These are phyloP conservation scores for Solanum lycopersicoides DNA, from an alignment of 257 asterid species.

Conservation along the genomic window DNA sequence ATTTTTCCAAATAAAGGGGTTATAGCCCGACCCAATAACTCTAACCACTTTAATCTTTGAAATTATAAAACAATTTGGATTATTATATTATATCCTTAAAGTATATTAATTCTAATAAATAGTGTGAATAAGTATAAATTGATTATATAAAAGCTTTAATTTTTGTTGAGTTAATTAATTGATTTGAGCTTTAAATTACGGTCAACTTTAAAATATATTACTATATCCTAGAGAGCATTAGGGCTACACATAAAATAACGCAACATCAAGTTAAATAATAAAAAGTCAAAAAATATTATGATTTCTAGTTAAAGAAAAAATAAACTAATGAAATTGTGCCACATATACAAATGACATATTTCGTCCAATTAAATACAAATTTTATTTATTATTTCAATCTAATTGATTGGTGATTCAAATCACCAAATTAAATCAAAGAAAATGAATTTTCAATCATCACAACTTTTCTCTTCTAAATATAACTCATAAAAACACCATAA, in stretches of 20 bases:
- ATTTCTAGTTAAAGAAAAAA: neutral
- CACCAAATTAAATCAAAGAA: neutral
- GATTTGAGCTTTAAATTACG: neutral
- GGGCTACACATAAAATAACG: neutral
- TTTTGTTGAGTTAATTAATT: neutral
- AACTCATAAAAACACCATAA: neutral
- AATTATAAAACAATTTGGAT: neutral
- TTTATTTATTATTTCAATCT: neutral
- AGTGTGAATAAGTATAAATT: neutral
- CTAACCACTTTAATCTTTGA: neutral
- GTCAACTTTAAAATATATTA: neutral
- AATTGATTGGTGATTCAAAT: neutral
- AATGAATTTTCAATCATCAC: neutral
- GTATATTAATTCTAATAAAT: neutral
- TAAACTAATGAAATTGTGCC: accelerated
- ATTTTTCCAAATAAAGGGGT: no score
- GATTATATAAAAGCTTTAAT: neutral
- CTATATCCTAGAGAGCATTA: neutral
- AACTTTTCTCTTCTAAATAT: neutral
- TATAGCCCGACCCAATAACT: no score
- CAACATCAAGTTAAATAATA: neutral
- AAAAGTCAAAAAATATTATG: neutral
- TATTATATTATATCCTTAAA: neutral
- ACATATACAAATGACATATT: neutral
- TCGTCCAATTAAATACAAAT: neutral